Conservation (phyloP, 2,329 filamentous ascomycete species). For the Tolypocladium amazonense region DNA sequence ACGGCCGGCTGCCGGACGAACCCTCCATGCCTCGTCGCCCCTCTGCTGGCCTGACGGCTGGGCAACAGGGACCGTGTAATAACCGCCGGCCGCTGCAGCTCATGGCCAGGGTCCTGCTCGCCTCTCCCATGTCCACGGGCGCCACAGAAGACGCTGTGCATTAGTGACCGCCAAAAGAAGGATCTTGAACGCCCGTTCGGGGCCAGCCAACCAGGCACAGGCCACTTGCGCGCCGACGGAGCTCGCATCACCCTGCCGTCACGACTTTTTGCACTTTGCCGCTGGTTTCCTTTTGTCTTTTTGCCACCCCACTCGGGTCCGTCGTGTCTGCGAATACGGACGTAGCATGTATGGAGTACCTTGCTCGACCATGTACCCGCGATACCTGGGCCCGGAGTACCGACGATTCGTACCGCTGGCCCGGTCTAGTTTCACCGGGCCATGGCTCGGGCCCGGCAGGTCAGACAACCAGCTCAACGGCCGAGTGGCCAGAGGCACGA, state of each 20-base stretch:
- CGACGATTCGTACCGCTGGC: neutral
- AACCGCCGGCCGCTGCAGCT: constrained; percentile 3
- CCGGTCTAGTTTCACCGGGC: neutral
- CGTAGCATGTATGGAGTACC: neutral
- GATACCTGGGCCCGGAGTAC: neutral
- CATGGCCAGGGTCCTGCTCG: neutral
- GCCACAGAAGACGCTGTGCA: constrained; percentile 12
- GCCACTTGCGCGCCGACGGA: neutral
- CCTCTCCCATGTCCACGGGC: neutral
- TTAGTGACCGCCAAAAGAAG: constrained; percentile 22
- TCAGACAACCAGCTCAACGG: neutral
- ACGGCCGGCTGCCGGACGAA: constrained; percentile 5
- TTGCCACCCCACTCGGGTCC: constrained; percentile 5
- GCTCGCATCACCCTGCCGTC: neutral
- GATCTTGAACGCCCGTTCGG: constrained; percentile 18
- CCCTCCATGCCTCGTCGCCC: neutral
- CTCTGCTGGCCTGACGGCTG: neutral
- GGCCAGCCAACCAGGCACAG: constrained; percentile 13
- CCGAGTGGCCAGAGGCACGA: neutral
- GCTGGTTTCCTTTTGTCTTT: neutral
- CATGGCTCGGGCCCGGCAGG: neutral
- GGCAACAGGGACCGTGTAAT: neutral
- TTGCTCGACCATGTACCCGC: neutral
- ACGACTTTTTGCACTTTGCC: neutral
- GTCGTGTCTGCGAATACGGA: neutral